Conservation (phyloP, 1,284 basidiomycete species). For the Termitomyces sp. region DNA sequence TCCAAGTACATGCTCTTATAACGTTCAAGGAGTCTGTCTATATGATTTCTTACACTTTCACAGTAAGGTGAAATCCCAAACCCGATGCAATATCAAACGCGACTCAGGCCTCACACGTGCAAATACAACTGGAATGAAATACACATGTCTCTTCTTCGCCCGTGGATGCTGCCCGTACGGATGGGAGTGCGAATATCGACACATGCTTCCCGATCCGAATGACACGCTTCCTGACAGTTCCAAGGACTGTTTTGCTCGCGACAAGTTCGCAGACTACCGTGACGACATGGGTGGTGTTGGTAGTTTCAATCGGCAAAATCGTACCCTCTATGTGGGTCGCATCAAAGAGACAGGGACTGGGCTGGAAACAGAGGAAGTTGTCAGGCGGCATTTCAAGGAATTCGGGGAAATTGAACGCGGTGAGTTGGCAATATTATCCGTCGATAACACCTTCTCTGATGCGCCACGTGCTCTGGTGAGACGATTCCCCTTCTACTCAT, state of each 20-base stretch:
- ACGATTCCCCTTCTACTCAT: constrained; percentile 26
- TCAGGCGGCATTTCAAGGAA: constrained; percentile 90
- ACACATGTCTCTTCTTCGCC: constrained; percentile 93
- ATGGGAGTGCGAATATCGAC: constrained; percentile 94
- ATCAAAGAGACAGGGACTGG: constrained; percentile 90
- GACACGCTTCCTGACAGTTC: constrained; percentile 81
- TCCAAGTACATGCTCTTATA: constrained; percentile 64
- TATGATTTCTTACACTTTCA: neutral
- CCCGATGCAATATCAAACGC: constrained; percentile 82
- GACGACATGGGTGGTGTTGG: constrained; percentile 99
- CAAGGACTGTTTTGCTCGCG: constrained; percentile 94
- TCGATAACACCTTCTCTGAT: neutral
- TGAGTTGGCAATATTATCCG: constrained; percentile 36
- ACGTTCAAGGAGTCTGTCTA: neutral
- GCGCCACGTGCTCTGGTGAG: constrained; percentile 12
- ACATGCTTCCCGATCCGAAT: constrained; percentile 75
- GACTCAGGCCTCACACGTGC: constrained; percentile 94
- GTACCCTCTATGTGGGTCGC: constrained; percentile 92
- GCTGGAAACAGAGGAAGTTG: constrained; percentile 84
- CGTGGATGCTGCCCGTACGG: constrained; percentile 97
- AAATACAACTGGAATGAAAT: constrained; percentile 86
- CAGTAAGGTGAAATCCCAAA: constrained; percentile 90
- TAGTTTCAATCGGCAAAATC: constrained; percentile 89
- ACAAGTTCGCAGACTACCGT: constrained; percentile 96
- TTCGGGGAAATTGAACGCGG: constrained; percentile 96